Evolutionary conservation across 2,329 filamentous ascomycete species (phyloP).

Genomic region (Zelopaecilomyces penicillatus): DNA sequence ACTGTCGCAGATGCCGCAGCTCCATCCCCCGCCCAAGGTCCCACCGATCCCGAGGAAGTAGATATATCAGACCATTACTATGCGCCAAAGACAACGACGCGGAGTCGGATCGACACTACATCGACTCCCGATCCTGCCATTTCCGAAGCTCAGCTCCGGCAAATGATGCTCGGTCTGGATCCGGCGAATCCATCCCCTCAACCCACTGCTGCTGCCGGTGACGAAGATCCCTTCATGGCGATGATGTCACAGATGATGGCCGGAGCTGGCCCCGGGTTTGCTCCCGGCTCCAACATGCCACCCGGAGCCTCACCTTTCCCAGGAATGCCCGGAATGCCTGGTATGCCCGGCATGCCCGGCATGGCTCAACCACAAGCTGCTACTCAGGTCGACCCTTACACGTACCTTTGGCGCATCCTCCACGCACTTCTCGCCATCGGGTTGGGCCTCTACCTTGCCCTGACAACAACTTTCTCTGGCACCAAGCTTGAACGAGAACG

Average conservation of each 20-base stretch:
- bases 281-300: conserved; percentile 22
- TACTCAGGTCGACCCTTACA: conserved; percentile 26
- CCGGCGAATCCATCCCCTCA: conserved; percentile 15
- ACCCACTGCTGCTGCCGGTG: conserved; percentile 14
- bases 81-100: conserved; percentile 35
- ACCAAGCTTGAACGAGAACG: conserved; percentile 52
- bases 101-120: conserved; percentile 24
- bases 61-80: conserved; percentile 73
- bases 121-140: conserved; percentile 27
- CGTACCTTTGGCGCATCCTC: conserved; percentile 60
- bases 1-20: conserved; percentile 17
- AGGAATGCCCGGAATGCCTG: conserved; percentile 18
- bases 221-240: conserved; percentile 41
- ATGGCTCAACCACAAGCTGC: conserved; percentile 27
- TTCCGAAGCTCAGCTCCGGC: conserved; percentile 53
- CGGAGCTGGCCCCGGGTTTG: conserved; percentile 16
- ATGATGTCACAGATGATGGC: conserved; percentile 68
- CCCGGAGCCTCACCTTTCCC: conserved; percentile 26
- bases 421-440: conserved; percentile 64
- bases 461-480: conserved; percentile 61
- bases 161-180: conserved; percentile 55
- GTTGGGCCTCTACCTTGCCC: conserved; percentile 61
- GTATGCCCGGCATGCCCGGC: conserved; percentile 23
- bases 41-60: conserved; percentile 63
- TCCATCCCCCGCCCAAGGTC: conserved; percentile 17